phyloP scores from a whole-genome alignment of 2,329 filamentous ascomycete genomes.

The Colletotrichum falcatum region DNA sequence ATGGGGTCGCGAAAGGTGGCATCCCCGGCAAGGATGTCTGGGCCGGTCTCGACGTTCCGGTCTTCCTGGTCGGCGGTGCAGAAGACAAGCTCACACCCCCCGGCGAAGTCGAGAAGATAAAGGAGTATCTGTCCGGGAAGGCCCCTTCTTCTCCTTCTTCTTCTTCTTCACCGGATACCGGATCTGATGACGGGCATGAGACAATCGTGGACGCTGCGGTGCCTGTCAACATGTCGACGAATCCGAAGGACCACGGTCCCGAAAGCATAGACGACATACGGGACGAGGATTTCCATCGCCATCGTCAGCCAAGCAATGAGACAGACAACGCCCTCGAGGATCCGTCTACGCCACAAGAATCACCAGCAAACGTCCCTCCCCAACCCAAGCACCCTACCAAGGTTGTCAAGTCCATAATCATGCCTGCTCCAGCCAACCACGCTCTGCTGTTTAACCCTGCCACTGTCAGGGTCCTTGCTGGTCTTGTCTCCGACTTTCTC shows the following conservation, averaged over 20 bases:
- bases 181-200: conserved; percentile 45
- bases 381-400: conserved; percentile 62
- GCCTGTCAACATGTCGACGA: conserved; percentile 55
- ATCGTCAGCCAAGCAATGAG: conserved; percentile 45
- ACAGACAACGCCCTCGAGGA: conserved; percentile 57
- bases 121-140: conserved; percentile 41
- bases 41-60: conserved; percentile 77
- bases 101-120: conserved; percentile 76
- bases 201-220: conserved; percentile 62
- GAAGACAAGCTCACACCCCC: conserved; percentile 82
- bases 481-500: conserved; percentile 86
- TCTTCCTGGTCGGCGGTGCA: conserved; percentile 84
- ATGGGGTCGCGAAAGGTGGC: conserved; percentile 68
- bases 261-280: conserved; percentile 54
- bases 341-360: conserved; percentile 60
- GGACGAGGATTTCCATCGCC: conserved; percentile 52
- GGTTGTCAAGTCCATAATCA: conserved; percentile 74
- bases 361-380: conserved; percentile 54
- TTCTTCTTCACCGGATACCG: conserved; percentile 29
- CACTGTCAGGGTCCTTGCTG: conserved; percentile 80
- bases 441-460: conserved; percentile 84
- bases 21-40: conserved; percentile 78
- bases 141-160: conserved; percentile 23
- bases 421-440: conserved; percentile 84
- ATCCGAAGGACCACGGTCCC: conserved; percentile 49